phyloP scores from a whole-genome alignment of 2,329 filamentous ascomycete species.

The Diplodia scrobiculata region DNA sequence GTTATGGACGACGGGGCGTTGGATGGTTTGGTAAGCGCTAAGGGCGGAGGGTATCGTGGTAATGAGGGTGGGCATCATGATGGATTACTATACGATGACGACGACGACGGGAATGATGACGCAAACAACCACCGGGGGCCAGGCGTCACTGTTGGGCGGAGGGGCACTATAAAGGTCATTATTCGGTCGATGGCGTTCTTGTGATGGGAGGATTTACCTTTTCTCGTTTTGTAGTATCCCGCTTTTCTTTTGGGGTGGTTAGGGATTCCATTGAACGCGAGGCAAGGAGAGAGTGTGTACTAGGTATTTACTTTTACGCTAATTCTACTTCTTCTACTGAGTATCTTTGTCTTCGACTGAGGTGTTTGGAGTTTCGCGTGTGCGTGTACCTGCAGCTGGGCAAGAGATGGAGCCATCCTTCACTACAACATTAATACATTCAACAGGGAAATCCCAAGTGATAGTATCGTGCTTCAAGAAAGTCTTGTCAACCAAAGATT shows the following conservation, averaged over 20 bases:
- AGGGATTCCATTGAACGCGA: not conserved
- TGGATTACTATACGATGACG: not conserved
- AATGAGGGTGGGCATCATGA: slow-evolving; percentile 7
- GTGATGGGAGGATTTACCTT: slow-evolving; percentile 4
- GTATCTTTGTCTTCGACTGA: not conserved
- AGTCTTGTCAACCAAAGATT: no score
- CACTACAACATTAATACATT: no score
- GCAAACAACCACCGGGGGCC: not conserved
- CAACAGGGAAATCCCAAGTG: no score
- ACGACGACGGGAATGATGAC: not conserved
- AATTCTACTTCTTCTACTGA: not conserved
- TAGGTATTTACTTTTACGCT: not conserved
- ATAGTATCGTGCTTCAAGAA: no score
- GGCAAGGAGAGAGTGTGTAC: not conserved
- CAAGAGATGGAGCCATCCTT: not conserved
- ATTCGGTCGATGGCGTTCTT: slow-evolving; percentile 27
- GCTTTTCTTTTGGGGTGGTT: not conserved
- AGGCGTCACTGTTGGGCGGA: slow-evolving; percentile 7
- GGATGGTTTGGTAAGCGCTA: slow-evolving; percentile 11
- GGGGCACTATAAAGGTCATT: slow-evolving; percentile 9
- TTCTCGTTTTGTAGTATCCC: not conserved
- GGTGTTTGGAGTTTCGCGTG: not conserved
- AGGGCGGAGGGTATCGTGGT: slow-evolving; percentile 19
- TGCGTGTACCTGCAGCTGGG: not conserved
- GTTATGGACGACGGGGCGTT: not conserved